phyloP scores from a whole-genome alignment of 148 eudicot genomes.

The Beta vulgaris region DNA sequence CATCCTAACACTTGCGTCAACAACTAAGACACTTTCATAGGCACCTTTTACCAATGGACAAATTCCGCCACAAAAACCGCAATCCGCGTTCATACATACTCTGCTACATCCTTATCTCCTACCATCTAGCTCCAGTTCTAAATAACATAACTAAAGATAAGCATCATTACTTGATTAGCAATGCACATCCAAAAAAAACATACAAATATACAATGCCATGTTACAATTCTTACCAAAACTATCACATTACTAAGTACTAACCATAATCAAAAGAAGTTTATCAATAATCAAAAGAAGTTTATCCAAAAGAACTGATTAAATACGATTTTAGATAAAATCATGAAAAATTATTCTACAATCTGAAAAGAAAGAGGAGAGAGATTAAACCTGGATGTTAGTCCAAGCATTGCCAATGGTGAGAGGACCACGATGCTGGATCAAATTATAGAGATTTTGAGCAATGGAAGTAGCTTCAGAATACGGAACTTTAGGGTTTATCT shows the following conservation, averaged over 20 bases:
- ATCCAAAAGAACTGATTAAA: no score
- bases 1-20: background rate
- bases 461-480: constrained; percentile 33
- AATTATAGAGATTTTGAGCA: constrained; percentile 32
- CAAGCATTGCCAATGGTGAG: constrained; percentile 26
- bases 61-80: background rate
- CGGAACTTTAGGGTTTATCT: constrained; percentile 37
- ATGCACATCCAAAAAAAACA: background rate
- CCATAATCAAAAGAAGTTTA: no score
- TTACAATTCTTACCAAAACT: background rate
- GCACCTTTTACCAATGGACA: background rate
- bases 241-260: no score
- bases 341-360: no score
- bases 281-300: no score
- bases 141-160: background rate
- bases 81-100: background rate
- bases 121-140: background rate
- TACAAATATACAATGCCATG: background rate
- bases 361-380: no score
- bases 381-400: constrained; percentile 27
- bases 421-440: constrained; percentile 31
- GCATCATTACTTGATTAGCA: background rate
- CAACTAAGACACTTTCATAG: background rate
- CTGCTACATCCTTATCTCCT: background rate
- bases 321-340: no score